phyloP scores from a whole-genome alignment of 2,329 filamentous ascomycete species.

The Fusarium equiseti region DNA sequence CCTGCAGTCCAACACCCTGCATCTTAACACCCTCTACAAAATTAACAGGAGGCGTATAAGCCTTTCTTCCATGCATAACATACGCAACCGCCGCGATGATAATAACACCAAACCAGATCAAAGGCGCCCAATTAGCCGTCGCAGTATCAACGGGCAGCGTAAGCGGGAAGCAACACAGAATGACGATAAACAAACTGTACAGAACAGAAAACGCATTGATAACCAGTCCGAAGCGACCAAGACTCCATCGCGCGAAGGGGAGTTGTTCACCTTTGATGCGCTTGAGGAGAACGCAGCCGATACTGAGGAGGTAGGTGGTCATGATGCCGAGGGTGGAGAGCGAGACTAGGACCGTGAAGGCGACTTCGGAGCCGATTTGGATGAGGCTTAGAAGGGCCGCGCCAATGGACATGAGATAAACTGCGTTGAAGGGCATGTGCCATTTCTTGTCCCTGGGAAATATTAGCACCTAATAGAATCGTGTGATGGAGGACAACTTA shows the following conservation, averaged over 20 bases:
- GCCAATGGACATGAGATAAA: conserved; percentile 31
- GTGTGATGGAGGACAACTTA: rapidly evolving
- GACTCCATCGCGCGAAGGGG: conserved; percentile 26
- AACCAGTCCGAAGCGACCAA: too few species aligned
- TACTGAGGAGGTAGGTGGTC: conserved; percentile 29
- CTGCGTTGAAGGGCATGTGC: conserved; percentile 32
- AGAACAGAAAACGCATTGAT: conserved; percentile 26
- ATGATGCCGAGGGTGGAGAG: conserved; percentile 30
- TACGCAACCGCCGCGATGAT: conserved; percentile 18
- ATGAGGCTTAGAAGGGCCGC: conserved; percentile 25
- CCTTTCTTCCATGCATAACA: conserved; percentile 5
- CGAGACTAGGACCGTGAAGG: conserved; percentile 19
- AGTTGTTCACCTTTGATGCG: conserved; percentile 24
- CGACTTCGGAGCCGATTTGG: conserved; percentile 26
- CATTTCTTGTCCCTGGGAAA: conserved; percentile 19
- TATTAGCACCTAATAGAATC: rapidly evolving
- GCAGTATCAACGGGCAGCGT: conserved; percentile 15
- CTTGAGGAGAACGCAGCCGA: conserved; percentile 29
- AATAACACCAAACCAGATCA: conserved; percentile 30
- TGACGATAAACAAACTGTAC: conserved; percentile 31
- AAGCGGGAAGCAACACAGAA: conserved; percentile 30
- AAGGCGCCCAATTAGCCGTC: conserved; percentile 28
- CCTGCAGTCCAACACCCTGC: conserved; percentile 16
- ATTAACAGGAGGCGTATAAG: conserved; percentile 25
- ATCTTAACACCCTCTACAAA: conserved; percentile 27